A percentile compares a stretch with the other conserved stretches of the same genome.
Conservation (phyloP, 2,329 filamentous ascomycete genomes). For the Sclerotinia trifoliorum region DNA sequence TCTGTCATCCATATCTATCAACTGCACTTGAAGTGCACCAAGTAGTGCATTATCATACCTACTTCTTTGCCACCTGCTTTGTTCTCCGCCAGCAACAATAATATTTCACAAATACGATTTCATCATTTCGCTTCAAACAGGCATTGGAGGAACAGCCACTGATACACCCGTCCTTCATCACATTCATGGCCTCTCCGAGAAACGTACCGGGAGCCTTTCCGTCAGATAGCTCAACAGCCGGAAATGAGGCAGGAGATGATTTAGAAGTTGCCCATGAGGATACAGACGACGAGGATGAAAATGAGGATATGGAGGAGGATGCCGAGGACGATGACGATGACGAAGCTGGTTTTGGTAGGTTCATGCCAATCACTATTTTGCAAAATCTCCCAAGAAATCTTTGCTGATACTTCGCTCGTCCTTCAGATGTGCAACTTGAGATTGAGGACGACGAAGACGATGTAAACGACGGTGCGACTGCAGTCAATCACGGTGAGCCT, state of each 20-base stretch:
- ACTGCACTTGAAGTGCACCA: not conserved
- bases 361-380: not conserved
- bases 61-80: not conserved
- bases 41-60: not conserved
- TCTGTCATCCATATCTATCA: not conserved
- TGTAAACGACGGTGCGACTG: conserved; percentile 29
- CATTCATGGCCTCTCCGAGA: conserved; percentile 2
- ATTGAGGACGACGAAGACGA: conserved; percentile 21
- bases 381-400: not conserved
- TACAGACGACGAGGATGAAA: not conserved
- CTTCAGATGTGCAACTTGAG: conserved; percentile 13
- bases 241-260: not conserved
- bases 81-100: not conserved
- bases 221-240: not conserved
- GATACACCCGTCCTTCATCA: not conserved
- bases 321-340: not conserved
- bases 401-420: not conserved
- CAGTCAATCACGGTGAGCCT: conserved; percentile 42
- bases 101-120: not conserved
- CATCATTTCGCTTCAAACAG: not conserved
- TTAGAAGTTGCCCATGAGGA: not conserved
- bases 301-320: not conserved
- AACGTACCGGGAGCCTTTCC: not conserved
- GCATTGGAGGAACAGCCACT: not conserved
- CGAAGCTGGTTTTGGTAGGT: conserved; percentile 11